Evolutionary conservation across 192 early-diverging fungal species (phyloP).

Genomic region (Martensiomyces pterosporus): DNA sequence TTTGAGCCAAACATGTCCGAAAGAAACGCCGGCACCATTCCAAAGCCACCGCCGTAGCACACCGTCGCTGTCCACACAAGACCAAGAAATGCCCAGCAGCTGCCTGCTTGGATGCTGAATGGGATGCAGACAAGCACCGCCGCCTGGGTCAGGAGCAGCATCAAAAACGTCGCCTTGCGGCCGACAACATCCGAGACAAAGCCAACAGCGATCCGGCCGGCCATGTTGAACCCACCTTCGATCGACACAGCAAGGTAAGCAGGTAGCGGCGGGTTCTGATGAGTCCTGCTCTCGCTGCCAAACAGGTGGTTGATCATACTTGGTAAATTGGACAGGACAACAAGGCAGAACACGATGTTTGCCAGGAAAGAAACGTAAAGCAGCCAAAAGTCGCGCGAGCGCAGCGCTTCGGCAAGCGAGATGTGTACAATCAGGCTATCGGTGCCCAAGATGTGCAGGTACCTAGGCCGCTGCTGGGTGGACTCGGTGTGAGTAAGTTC

Average conservation of each 20-base stretch:
- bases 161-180: constrained; percentile 62
- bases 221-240: constrained; percentile 60
- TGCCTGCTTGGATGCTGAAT: constrained; percentile 49
- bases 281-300: constrained; percentile 37
- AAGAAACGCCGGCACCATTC: constrained; percentile 70
- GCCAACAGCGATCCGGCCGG: constrained; percentile 54
- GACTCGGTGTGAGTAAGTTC: background rate
- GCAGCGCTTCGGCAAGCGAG: constrained; percentile 51
- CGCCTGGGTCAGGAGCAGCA: constrained; percentile 56
- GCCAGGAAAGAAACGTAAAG: constrained; percentile 58
- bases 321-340: constrained; percentile 57
- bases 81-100: constrained; percentile 56
- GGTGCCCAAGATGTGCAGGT: background rate
- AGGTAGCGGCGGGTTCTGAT: constrained; percentile 16
- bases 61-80: constrained; percentile 59
- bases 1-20: constrained; percentile 71
- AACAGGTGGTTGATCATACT: constrained; percentile 54
- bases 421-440: constrained; percentile 43
- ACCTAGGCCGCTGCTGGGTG: constrained; percentile 2
- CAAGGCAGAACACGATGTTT: constrained; percentile 60
- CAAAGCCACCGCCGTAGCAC: constrained; percentile 75
- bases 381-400: constrained; percentile 58
- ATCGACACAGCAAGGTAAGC: constrained; percentile 55
- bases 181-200: constrained; percentile 53
- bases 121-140: constrained; percentile 56